Percentiles rank a stretch among this genome's conserved stretches.
phyloP scores from a whole-genome alignment of 164 flowering plant species.

The Aristolochia californica region DNA sequence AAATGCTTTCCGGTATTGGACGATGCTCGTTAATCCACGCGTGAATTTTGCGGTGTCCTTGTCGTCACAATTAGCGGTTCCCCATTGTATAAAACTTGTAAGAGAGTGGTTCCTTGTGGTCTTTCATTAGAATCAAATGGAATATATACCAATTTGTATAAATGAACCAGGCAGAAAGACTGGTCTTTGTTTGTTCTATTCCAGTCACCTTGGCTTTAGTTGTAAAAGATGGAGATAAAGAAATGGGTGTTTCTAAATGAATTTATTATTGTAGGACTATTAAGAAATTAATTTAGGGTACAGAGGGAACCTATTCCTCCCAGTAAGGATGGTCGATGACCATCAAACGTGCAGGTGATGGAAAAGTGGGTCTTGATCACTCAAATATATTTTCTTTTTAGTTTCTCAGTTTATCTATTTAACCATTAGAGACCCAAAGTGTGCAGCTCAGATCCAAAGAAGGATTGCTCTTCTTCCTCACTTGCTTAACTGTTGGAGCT shows the following conservation, averaged over 20 bases:
- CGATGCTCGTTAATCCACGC: slow-evolving; percentile 5
- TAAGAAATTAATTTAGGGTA: neutral
- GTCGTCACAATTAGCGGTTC: no score
- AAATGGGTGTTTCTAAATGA: no score
- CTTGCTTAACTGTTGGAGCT: no score
- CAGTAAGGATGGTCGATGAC: slow-evolving; percentile 4
- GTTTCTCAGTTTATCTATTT: neutral
- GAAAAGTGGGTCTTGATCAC: neutral
- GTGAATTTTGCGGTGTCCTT: no score
- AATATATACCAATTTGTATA: neutral
- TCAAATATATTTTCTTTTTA: neutral
- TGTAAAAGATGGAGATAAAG: no score
- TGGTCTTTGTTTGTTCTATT: no score
- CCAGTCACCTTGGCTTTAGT: no score
- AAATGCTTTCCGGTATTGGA: neutral
- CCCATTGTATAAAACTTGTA: no score
- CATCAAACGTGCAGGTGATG: neutral
- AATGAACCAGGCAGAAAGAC: neutral
- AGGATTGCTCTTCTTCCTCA: neutral
- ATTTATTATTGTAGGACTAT: neutral
- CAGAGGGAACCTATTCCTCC: slow-evolving; percentile 7
- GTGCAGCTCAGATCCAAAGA: no score
- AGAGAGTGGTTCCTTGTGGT: neutral
- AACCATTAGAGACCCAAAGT: neutral
- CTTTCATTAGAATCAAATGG: neutral